Base-by-base conservation (phyloP, 257 asterid species). In the Handroanthus guayacan region DNA sequence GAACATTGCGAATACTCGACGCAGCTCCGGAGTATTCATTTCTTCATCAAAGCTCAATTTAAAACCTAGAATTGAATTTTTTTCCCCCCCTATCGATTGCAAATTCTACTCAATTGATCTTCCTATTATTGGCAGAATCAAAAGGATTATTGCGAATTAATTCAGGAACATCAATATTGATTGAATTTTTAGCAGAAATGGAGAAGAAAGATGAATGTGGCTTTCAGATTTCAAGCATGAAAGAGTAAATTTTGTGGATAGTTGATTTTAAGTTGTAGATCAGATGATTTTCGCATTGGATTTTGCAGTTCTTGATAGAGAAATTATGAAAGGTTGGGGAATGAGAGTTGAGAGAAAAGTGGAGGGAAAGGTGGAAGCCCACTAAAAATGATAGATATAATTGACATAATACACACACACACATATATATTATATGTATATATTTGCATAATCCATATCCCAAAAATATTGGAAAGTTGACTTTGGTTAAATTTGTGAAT, bases 1-100 rank as follows among this genome's bases (percentile, higher is more conserved):
- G 75, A 82, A 85, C 89, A 85, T 85, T 9, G 84, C 61, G 80
- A 85, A 85, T 34, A 85, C 86, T 37, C 85, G 84, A 20, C 74
- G 82, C 1, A 85, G 82, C 77, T 85, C 89, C 70, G 71, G 61
- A 51, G 81, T 48, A 58, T 82, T 86, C 89, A 85, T 85, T 50
- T 38, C 41, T 56, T 68, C 52, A 63, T 70, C 11, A 57, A 62
- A 72, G 25, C 36, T 5, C 55, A 41, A 44, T 31, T 45, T 55
- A 47, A 37, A 4, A 52, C 18, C 3, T 17, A 34, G 1, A 48
- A 58, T 12, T 56, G 11, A 45, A 52, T 20, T 25, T 36, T 64
- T 13, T 16, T 69, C 36, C 48, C 1, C 20, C 2, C 2, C 14
- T 16, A n/a, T 39, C 3, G 2, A 13, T 37, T 62, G 1, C 14